Conservation (phyloP, 106 monocot species). For the Allium sativum region DNA sequence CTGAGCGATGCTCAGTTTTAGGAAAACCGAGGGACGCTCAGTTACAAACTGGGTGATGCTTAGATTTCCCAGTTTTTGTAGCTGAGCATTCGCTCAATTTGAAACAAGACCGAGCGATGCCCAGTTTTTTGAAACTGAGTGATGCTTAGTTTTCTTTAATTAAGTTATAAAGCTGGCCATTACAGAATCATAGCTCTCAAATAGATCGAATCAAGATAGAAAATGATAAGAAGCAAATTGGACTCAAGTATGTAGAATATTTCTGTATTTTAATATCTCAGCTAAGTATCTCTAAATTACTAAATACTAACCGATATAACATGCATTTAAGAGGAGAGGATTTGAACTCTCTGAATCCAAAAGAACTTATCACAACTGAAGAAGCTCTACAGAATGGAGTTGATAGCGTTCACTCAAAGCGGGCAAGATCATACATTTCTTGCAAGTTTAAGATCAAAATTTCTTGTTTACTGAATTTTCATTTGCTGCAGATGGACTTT, state of each 20-base stretch:
- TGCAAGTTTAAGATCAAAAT: too few relatives aligned
- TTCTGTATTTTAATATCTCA: too few relatives aligned
- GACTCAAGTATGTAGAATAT: conserved; percentile 41
- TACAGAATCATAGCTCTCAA: conserved; percentile 69
- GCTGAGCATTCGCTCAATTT: too few relatives aligned
- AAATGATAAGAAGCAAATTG: conserved; percentile 93
- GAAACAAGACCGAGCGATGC: too few relatives aligned
- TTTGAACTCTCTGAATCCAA: conserved; percentile 52
- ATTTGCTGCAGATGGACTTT: conserved; percentile 40
- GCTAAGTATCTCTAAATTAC: too few relatives aligned
- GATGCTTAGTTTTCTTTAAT: too few relatives aligned
- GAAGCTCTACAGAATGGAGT: conserved; percentile 55
- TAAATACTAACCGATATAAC: too few relatives aligned
- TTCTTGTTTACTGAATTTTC: background rate
- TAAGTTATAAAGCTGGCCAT: background rate
- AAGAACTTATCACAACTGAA: conserved; percentile 52
- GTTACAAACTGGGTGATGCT: too few relatives aligned
- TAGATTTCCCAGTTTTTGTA: too few relatives aligned
- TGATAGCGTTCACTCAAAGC: conserved; percentile 29
- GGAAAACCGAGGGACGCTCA: too few relatives aligned
- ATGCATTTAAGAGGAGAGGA: conserved; percentile 92
- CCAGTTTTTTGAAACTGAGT: too few relatives aligned
- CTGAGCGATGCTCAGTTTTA: too few relatives aligned
- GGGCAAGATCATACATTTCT: conserved; percentile 10
- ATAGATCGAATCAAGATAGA: conserved; percentile 86